Percentiles rank a stretch among this genome's conserved stretches.
phyloP scores from a whole-genome alignment of 2,329 filamentous ascomycete genomes.

The Penicillium sp. region DNA sequence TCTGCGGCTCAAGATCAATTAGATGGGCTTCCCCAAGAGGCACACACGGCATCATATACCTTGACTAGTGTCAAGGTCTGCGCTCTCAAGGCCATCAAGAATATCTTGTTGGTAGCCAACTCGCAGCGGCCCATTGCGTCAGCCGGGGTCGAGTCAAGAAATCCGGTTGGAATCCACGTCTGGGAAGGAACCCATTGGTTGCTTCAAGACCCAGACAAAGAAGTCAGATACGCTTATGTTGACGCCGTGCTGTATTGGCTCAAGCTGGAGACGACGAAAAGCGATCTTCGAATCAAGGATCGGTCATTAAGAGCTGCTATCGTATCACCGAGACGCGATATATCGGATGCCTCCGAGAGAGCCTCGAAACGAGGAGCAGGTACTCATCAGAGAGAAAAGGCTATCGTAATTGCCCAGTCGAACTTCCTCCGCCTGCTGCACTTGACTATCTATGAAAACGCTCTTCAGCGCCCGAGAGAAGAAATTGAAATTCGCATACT shows the following conservation, averaged over 20 bases:
- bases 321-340: conserved; percentile 49
- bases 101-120: conserved; percentile 82
- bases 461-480: conserved; percentile 72
- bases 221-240: conserved; percentile 82
- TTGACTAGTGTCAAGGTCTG: conserved; percentile 64
- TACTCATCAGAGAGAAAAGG: conserved; percentile 62
- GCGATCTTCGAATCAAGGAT: conserved; percentile 70
- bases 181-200: conserved; percentile 99
- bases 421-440: conserved; percentile 83
- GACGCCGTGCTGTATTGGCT: conserved; percentile 87
- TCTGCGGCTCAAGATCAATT: conserved; percentile 57
- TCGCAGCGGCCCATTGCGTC: conserved; percentile 63
- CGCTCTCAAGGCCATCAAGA: conserved; percentile 79
- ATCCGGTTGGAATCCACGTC: conserved; percentile 75
- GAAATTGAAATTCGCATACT: conserved; percentile 77
- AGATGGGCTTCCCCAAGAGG: conserved; percentile 43
- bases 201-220: conserved; percentile 75
- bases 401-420: conserved; percentile 58
- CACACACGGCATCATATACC: conserved; percentile 57
- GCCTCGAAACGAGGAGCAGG: conserved; percentile 67
- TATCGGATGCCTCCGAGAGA: conserved; percentile 41
- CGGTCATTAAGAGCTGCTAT: conserved; percentile 53
- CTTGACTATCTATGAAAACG: conserved; percentile 86
- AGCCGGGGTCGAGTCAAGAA: conserved; percentile 70
- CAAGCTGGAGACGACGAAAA: conserved; percentile 73